Base-by-base conservation (phyloP, 352 stramenopile genomes). In the Phytophthora tentaculata region DNA sequence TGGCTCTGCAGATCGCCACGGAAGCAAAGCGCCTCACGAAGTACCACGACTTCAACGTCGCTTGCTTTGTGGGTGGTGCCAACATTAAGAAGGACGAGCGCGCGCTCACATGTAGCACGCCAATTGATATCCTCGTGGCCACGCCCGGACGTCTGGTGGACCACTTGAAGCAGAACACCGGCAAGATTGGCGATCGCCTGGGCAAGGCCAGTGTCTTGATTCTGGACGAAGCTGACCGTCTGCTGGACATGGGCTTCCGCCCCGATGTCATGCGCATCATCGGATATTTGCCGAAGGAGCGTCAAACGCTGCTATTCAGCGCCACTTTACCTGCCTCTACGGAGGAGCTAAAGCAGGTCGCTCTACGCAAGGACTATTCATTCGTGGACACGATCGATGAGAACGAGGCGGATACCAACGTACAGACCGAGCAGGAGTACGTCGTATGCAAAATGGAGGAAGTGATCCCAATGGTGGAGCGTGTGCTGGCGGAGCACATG, bases 231-330 rank as follows among this genome's bases (percentile, higher is more conserved):
- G 96, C 92, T 3, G 97, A 99, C 73, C 89, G 96, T 14, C 80
- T 99, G 22, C 71, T 99, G 19, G 97, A 99, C 76, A 98, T 98
- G 89, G 97, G 97, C 10, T 97, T 99, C 71, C 80, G 85, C 19
- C 86, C 84, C 1, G 91, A 98, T 58, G 97, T 98, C 64, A 85
- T 95, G 61, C 84, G 87, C 58, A 98, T 99, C 55, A 86, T 94
- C n/a, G 71, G 58, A 17, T 78, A 61, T 29, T 44, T 91, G 39
- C 82, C 82, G 1, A 70, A 71, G 54, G 26, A 88, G 41, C 88
- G 96, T 19, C 96, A 99, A 76, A 99, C 95, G 26, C 82, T 99
- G n/a, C 77, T 99, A 5, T 99, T 99, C 71, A 98, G 91, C 29
- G 97, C 97, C 24, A 99, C 97, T 23, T 76, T 99, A 26, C 93